A percentile compares a stretch with the other conserved stretches of the same genome.
Conservation (phyloP, 345 rosid species). For the Citrus glauca region DNA sequence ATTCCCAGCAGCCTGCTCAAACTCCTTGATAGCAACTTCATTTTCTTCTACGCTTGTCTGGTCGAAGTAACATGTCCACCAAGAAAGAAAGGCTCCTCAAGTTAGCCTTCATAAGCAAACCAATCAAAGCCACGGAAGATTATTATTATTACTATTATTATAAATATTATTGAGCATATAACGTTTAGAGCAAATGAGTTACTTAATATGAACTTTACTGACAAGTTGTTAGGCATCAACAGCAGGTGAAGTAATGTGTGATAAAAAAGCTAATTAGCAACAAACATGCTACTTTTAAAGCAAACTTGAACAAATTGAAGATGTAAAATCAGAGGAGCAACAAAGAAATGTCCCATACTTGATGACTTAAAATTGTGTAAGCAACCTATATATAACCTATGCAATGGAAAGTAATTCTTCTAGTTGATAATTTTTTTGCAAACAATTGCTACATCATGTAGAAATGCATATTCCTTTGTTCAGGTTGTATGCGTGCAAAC, state of each 20-base stretch:
- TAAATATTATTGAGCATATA: not conserved
- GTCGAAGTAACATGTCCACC: conserved; percentile 39
- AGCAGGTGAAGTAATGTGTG: not conserved
- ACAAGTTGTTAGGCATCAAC: not conserved
- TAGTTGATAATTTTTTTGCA: not conserved
- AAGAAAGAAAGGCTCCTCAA: conserved; percentile 42
- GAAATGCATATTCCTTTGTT: not conserved
- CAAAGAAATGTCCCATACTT: not conserved
- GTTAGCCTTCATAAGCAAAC: conserved; percentile 36
- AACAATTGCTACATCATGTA: not conserved
- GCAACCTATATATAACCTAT: not conserved
- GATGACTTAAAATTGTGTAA: not conserved
- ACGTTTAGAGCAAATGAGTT: not conserved
- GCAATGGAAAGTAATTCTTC: not conserved
- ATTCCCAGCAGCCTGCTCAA: conserved; percentile 37
- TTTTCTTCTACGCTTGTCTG: conserved; percentile 40
- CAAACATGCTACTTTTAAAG: no score
- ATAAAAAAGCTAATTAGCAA: not conserved
- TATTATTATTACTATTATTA: no score
- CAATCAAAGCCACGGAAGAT: not conserved
- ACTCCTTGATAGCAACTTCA: conserved; percentile 38
- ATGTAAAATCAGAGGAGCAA: not conserved
- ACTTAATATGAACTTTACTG: not conserved
- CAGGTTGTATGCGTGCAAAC: not conserved
- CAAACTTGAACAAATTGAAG: no score